A percentile compares a stretch with the other conserved stretches of the same genome.
phyloP scores from a whole-genome alignment of 2,329 filamentous ascomycete genomes.

The Esteya vermicola region DNA sequence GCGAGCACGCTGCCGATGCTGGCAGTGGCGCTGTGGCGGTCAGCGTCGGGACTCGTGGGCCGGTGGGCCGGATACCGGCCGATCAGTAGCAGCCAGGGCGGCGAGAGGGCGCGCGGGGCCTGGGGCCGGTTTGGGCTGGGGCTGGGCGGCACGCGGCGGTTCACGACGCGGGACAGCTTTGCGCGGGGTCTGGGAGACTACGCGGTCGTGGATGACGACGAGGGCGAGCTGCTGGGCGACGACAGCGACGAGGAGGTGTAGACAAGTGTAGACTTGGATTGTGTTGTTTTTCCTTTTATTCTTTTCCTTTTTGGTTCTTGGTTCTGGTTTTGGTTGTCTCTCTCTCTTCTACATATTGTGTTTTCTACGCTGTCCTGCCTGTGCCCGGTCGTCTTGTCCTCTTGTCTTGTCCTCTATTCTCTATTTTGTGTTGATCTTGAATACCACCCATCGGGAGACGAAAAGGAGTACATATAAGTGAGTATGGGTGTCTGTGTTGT shows the following conservation, averaged over 20 bases:
- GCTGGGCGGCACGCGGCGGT: conserved; percentile 51
- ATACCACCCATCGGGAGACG: no score
- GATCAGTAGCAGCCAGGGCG: conserved; percentile 26
- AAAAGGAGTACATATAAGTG: no score
- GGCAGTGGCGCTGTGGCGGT: conserved; percentile 58
- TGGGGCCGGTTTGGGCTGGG: conserved; percentile 33
- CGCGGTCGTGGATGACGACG: conserved; percentile 76
- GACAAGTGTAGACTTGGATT: neutral
- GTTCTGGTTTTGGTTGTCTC: no score
- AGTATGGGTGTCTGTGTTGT: no score
- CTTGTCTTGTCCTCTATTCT: no score
- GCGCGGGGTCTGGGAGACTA: conserved; percentile 80
- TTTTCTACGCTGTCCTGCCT: no score
- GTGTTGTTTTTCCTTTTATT: no score
- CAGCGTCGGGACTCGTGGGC: conserved; percentile 34
- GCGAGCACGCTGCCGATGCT: conserved; percentile 55
- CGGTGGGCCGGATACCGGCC: conserved; percentile 17
- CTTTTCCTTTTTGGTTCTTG: no score
- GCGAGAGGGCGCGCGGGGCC: conserved; percentile 28
- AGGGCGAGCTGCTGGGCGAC: conserved; percentile 85
- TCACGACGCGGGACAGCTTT: conserved; percentile 82
- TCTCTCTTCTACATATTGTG: no score
- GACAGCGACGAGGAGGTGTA: conserved; percentile 81
- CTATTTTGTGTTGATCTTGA: no score
- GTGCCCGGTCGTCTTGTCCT: no score